Percentiles rank a stretch among this genome's conserved stretches.
These are phyloP conservation scores for Hibiscus trionum DNA, from an alignment of 345 rosid genomes.

Conservation along the genomic window DNA sequence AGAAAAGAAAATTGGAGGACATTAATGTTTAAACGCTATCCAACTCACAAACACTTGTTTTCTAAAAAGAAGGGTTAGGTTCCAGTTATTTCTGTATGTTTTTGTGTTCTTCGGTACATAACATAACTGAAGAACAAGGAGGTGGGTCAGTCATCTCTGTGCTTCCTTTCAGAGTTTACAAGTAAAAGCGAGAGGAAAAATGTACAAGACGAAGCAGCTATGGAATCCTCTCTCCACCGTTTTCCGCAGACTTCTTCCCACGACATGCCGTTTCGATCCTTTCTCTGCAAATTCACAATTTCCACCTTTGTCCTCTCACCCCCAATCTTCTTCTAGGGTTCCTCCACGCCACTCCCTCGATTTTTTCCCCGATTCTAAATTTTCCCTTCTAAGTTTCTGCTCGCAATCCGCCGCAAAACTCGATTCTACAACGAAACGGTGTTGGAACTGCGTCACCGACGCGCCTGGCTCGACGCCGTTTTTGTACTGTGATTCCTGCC, in stretches of 20 bases:
- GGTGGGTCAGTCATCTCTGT: not conserved
- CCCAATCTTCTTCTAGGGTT: slow-evolving; percentile 8
- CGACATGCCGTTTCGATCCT: slow-evolving; percentile 7
- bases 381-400: slow-evolving; percentile 28
- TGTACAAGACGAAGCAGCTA: slow-evolving; percentile 39
- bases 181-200: not conserved
- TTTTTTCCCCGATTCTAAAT: slow-evolving; percentile 10
- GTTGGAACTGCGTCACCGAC: slow-evolving; percentile 70
- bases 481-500: slow-evolving; percentile 60
- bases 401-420: slow-evolving; percentile 23
- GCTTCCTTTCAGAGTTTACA: not conserved
- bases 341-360: not conserved
- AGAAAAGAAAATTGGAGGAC: too few relatives aligned
- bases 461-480: slow-evolving; percentile 33
- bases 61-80: too few relatives aligned
- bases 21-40: too few relatives aligned
- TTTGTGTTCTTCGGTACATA: too few relatives aligned
- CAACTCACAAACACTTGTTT: too few relatives aligned
- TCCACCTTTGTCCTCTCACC: slow-evolving; percentile 18
- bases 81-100: too few relatives aligned
- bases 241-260: slow-evolving; percentile 16
- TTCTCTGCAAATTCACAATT: slow-evolving; percentile 12
- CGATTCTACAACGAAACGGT: slow-evolving; percentile 15
- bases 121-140: not conserved
- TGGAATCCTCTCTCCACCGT: slow-evolving; percentile 27